Evolutionary conservation across 148 eudicot genomes (phyloP).

Genomic region (Spergularia marina): DNA sequence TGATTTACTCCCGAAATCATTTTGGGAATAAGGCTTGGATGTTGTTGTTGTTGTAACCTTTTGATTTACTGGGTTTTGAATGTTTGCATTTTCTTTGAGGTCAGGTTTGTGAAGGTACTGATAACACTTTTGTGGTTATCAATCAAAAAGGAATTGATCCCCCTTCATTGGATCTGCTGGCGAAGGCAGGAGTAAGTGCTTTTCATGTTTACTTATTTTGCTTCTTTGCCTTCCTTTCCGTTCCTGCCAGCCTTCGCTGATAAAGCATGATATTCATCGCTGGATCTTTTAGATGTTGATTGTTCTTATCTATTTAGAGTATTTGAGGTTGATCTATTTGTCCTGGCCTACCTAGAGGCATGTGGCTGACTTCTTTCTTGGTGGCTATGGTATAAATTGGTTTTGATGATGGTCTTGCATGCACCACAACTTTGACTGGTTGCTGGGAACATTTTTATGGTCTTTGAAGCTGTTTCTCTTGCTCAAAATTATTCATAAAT

Average conservation of each 20-base stretch:
- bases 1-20: too few species aligned
- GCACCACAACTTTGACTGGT: not conserved
- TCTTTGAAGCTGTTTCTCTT: not conserved
- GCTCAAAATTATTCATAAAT: not conserved
- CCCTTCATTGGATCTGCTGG: slow-evolving; percentile 91
- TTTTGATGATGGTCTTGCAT: not conserved
- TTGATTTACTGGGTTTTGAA: not conserved
- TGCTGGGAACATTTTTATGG: not conserved
- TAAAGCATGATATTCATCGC: not conserved
- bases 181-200: slow-evolving; percentile 85
- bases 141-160: slow-evolving; percentile 99
- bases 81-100: slow-evolving; percentile 13
- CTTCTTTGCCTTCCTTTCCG: not conserved
- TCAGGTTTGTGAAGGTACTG: slow-evolving; percentile 78
- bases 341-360: too few species aligned
- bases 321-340: too few species aligned
- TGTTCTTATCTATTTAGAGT: not conserved
- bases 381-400: not conserved
- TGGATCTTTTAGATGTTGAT: not conserved
- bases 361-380: not conserved
- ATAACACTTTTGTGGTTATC: slow-evolving; percentile 76
- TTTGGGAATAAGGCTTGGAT: too few species aligned
- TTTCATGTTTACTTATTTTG: not conserved
- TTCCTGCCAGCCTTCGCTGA: not conserved
- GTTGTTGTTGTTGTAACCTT: too few species aligned